phyloP scores from a whole-genome alignment of 106 monocot species.

The Dactylorhiza incarnata region DNA sequence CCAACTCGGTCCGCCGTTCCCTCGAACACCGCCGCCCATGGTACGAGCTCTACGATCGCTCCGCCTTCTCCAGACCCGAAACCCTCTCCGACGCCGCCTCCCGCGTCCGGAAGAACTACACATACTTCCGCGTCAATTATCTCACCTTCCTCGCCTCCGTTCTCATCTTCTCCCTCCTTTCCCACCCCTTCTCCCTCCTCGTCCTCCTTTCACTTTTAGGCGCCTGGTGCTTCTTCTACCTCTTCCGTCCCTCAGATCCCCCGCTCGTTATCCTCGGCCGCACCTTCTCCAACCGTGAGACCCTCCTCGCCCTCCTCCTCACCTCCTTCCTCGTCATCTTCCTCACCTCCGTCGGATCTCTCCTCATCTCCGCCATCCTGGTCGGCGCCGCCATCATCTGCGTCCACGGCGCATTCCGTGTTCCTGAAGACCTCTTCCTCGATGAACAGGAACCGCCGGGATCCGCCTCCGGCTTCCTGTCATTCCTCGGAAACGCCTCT shows the following conservation, averaged over 20 bases:
- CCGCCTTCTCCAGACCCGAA: conserved; percentile 47
- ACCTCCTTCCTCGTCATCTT: conserved; percentile 31
- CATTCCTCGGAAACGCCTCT: conserved; percentile 24
- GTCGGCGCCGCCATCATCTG: conserved; percentile 31
- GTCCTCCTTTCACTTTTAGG: conserved; percentile 32
- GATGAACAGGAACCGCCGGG: conserved; percentile 34
- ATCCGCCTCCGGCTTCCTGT: conserved; percentile 20
- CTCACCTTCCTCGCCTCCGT: conserved; percentile 20
- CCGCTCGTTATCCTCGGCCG: conserved; percentile 41
- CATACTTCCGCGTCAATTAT: conserved; percentile 54
- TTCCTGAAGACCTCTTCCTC: conserved; percentile 50
- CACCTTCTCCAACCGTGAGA: conserved; percentile 40
- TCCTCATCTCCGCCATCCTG: conserved; percentile 28
- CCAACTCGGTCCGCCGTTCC: conserved; percentile 22
- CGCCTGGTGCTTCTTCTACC: conserved; percentile 45
- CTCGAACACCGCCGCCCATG: conserved; percentile 38
- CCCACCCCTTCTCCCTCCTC: conserved; percentile 50
- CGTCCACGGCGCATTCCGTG: conserved; percentile 41
- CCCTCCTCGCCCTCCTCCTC: conserved; percentile 22
- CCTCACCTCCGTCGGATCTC: conserved; percentile 44
- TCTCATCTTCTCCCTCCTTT: conserved; percentile 42
- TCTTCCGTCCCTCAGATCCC: conserved; percentile 39
- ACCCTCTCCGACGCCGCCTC: conserved; percentile 29
- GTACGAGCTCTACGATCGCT: conserved; percentile 41
- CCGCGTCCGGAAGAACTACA: conserved; percentile 40